A percentile compares a stretch with the other conserved stretches of the same genome.
These are phyloP conservation scores for Boletus reticuloceps DNA, from an alignment of 768 basidiomycete species.

Conservation along the genomic window DNA sequence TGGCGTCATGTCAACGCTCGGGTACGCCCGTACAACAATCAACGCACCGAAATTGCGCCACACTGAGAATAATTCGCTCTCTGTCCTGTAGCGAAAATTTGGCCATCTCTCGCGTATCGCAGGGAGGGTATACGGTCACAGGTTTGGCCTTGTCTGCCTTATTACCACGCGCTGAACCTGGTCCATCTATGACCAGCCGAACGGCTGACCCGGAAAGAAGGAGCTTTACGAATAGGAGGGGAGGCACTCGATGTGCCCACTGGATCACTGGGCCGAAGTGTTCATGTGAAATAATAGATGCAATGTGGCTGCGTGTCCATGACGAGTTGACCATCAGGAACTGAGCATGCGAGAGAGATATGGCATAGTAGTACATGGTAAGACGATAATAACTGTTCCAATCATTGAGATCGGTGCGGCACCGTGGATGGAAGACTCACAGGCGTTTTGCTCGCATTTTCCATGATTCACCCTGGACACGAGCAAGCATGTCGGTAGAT, in stretches of 20 bases:
- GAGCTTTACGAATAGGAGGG: slow-evolving; percentile 39
- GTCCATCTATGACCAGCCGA: slow-evolving; percentile 2
- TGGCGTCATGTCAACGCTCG: slow-evolving; percentile 25
- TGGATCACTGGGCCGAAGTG: slow-evolving; percentile 48
- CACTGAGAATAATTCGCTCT: slow-evolving; percentile 70
- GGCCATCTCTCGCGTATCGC: slow-evolving; percentile 76
- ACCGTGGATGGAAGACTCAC: slow-evolving; percentile 12
- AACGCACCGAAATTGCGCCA: slow-evolving; percentile 88
- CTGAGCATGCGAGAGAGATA: slow-evolving; percentile 66
- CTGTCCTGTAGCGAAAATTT: slow-evolving; percentile 52
- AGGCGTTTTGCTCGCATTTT: slow-evolving; percentile 23
- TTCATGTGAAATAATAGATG: slow-evolving; percentile 60
- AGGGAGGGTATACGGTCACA: slow-evolving; percentile 83
- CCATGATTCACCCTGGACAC: slow-evolving; percentile 48
- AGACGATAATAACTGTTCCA: slow-evolving; percentile 76
- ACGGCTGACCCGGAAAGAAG: slow-evolving; percentile 7
- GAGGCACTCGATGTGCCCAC: slow-evolving; percentile 39
- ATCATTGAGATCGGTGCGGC: background rate
- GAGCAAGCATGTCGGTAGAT: slow-evolving; percentile 87
- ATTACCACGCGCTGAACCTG: background rate
- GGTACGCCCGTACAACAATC: background rate
- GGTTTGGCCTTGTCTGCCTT: slow-evolving; percentile 5
- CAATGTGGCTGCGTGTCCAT: slow-evolving; percentile 88
- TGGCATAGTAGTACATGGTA: slow-evolving; percentile 81
- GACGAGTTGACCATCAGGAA: slow-evolving; percentile 94